phyloP scores from a whole-genome alignment of 306 rosid species.

The Citrullus colocynthis region DNA sequence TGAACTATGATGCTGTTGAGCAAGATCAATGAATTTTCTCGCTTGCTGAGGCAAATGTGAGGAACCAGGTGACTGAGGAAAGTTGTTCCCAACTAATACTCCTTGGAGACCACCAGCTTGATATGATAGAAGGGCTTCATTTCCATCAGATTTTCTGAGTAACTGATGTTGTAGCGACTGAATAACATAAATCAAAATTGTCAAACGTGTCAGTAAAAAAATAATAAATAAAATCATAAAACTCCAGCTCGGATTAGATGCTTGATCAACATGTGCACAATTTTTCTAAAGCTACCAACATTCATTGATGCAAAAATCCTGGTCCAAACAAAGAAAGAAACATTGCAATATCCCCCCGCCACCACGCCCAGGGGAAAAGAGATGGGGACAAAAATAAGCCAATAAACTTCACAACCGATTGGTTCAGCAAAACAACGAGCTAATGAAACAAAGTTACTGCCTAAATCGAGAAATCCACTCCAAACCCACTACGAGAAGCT shows the following conservation, averaged over 20 bases:
- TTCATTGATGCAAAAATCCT: not conserved
- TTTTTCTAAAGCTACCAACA: not conserved
- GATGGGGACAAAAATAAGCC: not conserved
- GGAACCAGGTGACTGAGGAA: constrained; percentile 44
- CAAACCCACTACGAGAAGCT: not conserved
- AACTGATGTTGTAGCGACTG: constrained; percentile 75
- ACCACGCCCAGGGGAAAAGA: not conserved
- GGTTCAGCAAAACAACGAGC: not conserved
- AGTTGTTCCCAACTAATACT: constrained; percentile 38
- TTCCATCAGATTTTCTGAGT: constrained; percentile 80
- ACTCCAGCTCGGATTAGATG: not conserved
- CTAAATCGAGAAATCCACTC: not conserved
- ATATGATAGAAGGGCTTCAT: constrained; percentile 60
- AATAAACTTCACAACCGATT: not conserved
- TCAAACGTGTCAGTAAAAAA: not conserved
- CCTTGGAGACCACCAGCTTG: constrained; percentile 70
- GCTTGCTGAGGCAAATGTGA: constrained; percentile 71
- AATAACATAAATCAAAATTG: constrained; percentile 11
- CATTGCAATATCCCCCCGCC: no score
- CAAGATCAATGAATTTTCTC: constrained; percentile 50
- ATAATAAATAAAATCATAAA: not conserved
- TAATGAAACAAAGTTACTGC: not conserved
- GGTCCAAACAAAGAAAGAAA: not conserved
- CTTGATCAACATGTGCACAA: constrained; percentile 1
- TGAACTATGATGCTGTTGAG: constrained; percentile 59